Evolutionary conservation across 1,139 yeast species (phyloP), one percentile per base, ranked within the genome.

Genomic region (Saccharomyces hybrid): DNA sequence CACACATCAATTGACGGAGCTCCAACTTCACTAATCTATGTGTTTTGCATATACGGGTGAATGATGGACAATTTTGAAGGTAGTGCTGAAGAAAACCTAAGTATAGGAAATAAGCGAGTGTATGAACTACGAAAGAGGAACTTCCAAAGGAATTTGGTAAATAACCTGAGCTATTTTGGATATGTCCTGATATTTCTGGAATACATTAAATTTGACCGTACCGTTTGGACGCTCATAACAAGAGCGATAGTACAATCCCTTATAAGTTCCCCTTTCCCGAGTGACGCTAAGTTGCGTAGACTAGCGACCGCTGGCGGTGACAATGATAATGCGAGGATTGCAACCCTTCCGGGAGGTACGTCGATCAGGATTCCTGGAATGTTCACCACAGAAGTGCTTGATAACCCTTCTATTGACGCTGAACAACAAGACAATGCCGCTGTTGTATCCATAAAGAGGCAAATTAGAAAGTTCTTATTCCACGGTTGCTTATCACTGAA

Each of bases 181-280:
- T 65, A 61, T 51, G 34, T 61, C 2, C 34, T 64, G 11, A 65
- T 68, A 23, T 53, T 61, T 5, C 46, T 65, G 44, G 62, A 65
- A 47, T 66, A 67, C 44, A 54, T 67, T 50, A 68, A 68, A 52
- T 67, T 56, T 54, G 70, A 66, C 9, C 58, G 66, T 14, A 59
- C 60, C 3, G 55, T 64, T 8, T 55, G 61, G 61, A 52, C 60
- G 5, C 48, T 68, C 8, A 5, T 62, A 8, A 44, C 67, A 25
- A 57, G 75, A 51, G 50, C 63, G 16, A 28, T 57, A 4, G 56
- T 70, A 0, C 75, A 73, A 31, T 60, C 67, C 1, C 51, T 70
- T 2, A 51, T 72, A n/a, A 47, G 69, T 3, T 61, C 65, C 13
- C 75, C 77, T 0, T 73, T 71, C 53, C 76, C 76, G 0, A 54